Percentiles rank a stretch among this genome's conserved stretches.
These are phyloP conservation scores for Botrytis medusae DNA, from an alignment of 2,329 filamentous ascomycete genomes.

Conservation along the genomic window DNA sequence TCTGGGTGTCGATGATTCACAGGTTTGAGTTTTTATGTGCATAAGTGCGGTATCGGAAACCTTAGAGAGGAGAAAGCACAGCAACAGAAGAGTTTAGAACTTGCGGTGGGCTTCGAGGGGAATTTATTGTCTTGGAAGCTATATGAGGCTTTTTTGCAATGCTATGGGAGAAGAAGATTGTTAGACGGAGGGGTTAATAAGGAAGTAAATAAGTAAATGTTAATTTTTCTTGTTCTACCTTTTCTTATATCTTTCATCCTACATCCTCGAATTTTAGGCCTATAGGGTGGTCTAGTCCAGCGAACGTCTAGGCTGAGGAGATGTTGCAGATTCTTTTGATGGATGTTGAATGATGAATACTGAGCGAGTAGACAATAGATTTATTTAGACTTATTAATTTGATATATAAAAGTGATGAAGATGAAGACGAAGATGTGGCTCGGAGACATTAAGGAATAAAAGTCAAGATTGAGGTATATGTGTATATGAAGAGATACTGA, in stretches of 20 bases:
- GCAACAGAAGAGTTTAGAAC: neutral
- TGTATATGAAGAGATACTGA: neutral
- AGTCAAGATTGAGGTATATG: neutral
- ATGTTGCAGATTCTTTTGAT: too few relatives aligned
- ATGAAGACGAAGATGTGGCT: neutral
- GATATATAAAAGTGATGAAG: too few relatives aligned
- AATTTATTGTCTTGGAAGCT: too few relatives aligned
- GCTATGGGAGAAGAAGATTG: rapidly evolving
- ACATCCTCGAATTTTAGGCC: too few relatives aligned
- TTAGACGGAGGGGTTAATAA: neutral
- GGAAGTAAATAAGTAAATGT: neutral
- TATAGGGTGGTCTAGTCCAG: too few relatives aligned
- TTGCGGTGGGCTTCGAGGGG: rapidly evolving
- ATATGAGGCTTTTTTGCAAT: neutral
- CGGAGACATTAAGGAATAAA: neutral
- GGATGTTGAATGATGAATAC: neutral
- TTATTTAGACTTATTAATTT: neutral
- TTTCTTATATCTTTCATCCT: too few relatives aligned
- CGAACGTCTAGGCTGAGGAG: too few relatives aligned
- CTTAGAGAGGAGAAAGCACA: neutral
- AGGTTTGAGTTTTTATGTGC: neutral
- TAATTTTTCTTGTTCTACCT: neutral
- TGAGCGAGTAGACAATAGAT: rapidly evolving
- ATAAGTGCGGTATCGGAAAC: neutral
- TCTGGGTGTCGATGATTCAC: neutral